Percentiles rank a stretch among this genome's conserved stretches.
Conservation (phyloP, 139 green algal genomes). For the Chlamydomonas sp. region DNA sequence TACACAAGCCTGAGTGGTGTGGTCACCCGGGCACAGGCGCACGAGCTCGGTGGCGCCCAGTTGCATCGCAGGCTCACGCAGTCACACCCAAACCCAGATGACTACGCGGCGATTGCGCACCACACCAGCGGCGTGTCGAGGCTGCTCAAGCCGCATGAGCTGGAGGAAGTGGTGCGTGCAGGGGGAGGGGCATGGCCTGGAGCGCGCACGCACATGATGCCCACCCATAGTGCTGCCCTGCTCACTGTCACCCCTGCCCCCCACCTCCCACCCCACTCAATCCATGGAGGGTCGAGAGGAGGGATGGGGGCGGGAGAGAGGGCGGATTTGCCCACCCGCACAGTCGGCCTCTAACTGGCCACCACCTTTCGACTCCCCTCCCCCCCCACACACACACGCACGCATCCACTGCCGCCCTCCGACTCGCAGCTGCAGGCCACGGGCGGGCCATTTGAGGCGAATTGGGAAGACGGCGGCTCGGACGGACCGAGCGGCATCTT, state of each 20-base stretch:
- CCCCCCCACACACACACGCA: no score
- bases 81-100: slow-evolving; percentile 16
- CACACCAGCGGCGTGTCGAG: slow-evolving; percentile 21
- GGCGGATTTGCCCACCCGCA: no score
- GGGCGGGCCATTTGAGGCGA: neutral
- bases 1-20: slow-evolving; percentile 8
- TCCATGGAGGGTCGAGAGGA: no score
- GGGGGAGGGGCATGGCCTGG: neutral
- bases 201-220: neutral
- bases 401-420: no score
- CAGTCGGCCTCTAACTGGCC: no score
- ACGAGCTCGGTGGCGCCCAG: neutral
- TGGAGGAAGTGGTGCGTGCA: slow-evolving; percentile 10
- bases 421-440: neutral
- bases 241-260: no score
- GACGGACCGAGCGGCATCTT: neutral
- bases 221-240: neutral
- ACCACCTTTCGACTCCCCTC: no score
- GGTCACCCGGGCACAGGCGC: neutral
- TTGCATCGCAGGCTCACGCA: slow-evolving; percentile 10
- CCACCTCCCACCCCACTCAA: no score
- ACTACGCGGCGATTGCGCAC: slow-evolving; percentile 26
- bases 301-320: no score
- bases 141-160: slow-evolving; percentile 20
- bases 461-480: neutral